Base-by-base conservation (phyloP, 495 filamentous ascomycete genomes). In the Podospora bellae-mahoneyi region DNA sequence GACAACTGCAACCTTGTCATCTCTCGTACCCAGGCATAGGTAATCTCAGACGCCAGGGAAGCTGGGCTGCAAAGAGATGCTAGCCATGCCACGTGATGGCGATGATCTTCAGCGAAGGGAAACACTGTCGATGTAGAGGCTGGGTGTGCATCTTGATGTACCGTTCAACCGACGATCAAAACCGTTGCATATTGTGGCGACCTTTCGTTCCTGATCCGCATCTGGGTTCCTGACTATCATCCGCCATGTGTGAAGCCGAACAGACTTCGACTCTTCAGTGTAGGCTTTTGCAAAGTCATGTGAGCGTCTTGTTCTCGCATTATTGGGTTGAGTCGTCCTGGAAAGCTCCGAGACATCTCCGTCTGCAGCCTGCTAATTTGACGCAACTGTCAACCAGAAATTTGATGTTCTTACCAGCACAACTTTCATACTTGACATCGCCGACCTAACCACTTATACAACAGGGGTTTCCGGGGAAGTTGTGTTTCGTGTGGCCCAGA, bases 271-370 rank as follows among this genome's bases (percentile, higher is more conserved):
- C 39, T 48, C 39, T 16, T 3, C 15, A 48, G 39, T 48, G 15
- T 18, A 48, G 39, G 9, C 5, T 13, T 48, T 48, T 48, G 5
- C 39, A 48, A 48, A 9, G 39, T 48, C 39, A 48, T 48, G 39
- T 48, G 39, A 48, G 39, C 6, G 13, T 48, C 39, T 10, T 48
- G 39, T 48, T 48, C 39, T 13, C 9, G 5, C 13, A 2, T 6
- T 16, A 2, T 48, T 13, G 39, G 39, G 39, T 48, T 48, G 39
- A 13, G 39, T 48, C 39, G 13, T 34, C 59, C 30, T 62, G 62
- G 69, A 57, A 65, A 68, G 66, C 65, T 71, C 65, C 65, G 68
- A 67, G 60, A 70, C 68, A 70, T 32, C 34, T 39, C 60, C 23
- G 26, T 56, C 60, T 48, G 39, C 15, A 48, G 39, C 15, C 13